These are phyloP conservation scores for Calonectria pseudoreteaudii DNA, from an alignment of 2,329 filamentous ascomycete species.

Conservation along the genomic window DNA sequence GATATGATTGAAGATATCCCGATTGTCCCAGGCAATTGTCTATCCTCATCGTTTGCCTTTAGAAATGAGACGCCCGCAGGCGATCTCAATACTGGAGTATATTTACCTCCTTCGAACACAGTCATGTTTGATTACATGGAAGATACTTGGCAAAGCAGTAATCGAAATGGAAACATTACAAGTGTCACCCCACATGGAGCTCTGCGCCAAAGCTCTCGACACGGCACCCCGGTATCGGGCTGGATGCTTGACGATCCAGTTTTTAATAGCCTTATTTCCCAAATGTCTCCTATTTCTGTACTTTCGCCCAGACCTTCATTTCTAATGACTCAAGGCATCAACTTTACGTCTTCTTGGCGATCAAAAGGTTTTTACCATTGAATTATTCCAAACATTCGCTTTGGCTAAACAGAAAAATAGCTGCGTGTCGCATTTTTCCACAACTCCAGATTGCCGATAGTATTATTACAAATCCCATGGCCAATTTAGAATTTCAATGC, in stretches of 20 bases:
- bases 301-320: neutral
- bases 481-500: neutral
- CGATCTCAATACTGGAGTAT: accelerated
- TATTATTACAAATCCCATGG: neutral
- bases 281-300: neutral
- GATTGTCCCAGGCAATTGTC: neutral
- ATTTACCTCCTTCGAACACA: neutral
- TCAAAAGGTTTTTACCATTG: neutral
- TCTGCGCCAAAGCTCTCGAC: neutral
- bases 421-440: neutral
- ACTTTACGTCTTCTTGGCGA: neutral
- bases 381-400: neutral
- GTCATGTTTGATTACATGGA: neutral
- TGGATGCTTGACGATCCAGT: neutral
- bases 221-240: neutral
- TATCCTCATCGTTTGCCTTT: neutral
- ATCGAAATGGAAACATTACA: neutral
- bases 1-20: neutral
- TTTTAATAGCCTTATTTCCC: neutral
- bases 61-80: neutral
- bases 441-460: neutral
- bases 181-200: neutral
- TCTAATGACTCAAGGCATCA: neutral
- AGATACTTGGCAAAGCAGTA: accelerated
- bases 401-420: neutral